Evolutionary conservation across 129 eudicot species (phyloP).

Genomic region (Heracleum sosnowskyi): DNA sequence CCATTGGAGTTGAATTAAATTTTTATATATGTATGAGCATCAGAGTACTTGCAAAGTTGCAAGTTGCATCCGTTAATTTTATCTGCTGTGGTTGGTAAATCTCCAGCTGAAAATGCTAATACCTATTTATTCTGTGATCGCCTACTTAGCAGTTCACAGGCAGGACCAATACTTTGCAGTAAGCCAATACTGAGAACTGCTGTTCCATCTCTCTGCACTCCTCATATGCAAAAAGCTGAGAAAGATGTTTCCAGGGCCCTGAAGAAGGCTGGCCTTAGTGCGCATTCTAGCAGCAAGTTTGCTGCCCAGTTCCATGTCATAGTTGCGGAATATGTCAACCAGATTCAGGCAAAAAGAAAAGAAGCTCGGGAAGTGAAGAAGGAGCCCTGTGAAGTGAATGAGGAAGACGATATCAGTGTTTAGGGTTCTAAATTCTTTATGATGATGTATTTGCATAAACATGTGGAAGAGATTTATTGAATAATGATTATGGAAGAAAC

Average conservation of each 20-base stretch:
- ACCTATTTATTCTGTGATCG: slow-evolving; percentile 4
- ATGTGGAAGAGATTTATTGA: neutral
- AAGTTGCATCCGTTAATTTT: neutral
- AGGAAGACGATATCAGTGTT: slow-evolving; percentile 32
- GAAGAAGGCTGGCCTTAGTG: slow-evolving; percentile 58
- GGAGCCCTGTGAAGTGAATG: slow-evolving; percentile 32
- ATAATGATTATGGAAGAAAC: slow-evolving; percentile 4
- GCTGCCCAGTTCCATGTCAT: slow-evolving; percentile 70
- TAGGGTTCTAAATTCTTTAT: slow-evolving; percentile 10
- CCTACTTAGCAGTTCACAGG: slow-evolving; percentile 41
- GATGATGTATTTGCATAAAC: slow-evolving; percentile 1
- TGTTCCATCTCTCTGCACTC: slow-evolving; percentile 56
- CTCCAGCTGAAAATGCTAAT: neutral
- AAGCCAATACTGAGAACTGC: slow-evolving; percentile 63
- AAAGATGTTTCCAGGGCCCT: slow-evolving; percentile 54
- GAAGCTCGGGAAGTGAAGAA: slow-evolving; percentile 27
- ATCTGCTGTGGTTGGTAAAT: neutral
- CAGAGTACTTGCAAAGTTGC: neutral
- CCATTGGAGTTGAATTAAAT: neutral
- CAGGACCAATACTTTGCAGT: slow-evolving; percentile 67
- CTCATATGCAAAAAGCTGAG: slow-evolving; percentile 58
- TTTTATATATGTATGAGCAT: neutral
- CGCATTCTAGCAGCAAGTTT: slow-evolving; percentile 40
- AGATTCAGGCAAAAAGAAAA: slow-evolving; percentile 55
- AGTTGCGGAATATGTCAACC: slow-evolving; percentile 51